Base-by-base conservation (phyloP, 2,329 filamentous ascomycete species). In the Xylariomycetidae sp. region DNA sequence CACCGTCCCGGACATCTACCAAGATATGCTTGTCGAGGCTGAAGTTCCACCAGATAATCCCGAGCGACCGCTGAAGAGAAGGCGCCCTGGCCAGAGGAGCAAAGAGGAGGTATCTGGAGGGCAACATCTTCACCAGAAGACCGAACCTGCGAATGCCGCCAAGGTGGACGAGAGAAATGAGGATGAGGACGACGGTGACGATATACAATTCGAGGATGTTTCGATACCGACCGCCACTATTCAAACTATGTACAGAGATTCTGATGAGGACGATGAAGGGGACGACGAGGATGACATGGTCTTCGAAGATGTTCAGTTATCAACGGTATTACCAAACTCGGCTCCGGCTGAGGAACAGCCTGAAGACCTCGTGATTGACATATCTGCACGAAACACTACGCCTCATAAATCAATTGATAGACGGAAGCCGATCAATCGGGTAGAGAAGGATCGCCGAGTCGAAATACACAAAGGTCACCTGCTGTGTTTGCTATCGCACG, bases 391-490 rank as follows among this genome's bases (percentile, higher is more conserved):
- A 43, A 56, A 59, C 3, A 46, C 48, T 26, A 46, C 55, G 15
- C 34, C 54, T 30, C 25, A 43, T 27, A 61, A 58, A 30, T 54
- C 41, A 2, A 49, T 41, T 0, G 63, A 69, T 16, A 62, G 69
- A 29, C 67, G 70, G 31, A 79, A 70, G 48, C 67, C 70, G 3
- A 60, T 78, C 4, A 74, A 59, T 16, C 72, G 66, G 41, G 67
- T 67, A 14, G 76, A 81, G 46, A 73, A 65, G 41, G 60, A 62
- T 27, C 63, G 57, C 11, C 77, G 89, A 14, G 57, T 92, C 18
- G 74, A 87, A 32, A 70, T 88, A n/a, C 92, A 98, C 59, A 94
- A 90, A 59, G 69, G 80, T 41, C 89, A 98, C 61, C 45, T 97
- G 1, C 64, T 96, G 11, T 94, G 87, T 54, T 69, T 98, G 2